Conservation (phyloP, 192 early-diverging fungal species). For the Powellomyces hirtus region DNA sequence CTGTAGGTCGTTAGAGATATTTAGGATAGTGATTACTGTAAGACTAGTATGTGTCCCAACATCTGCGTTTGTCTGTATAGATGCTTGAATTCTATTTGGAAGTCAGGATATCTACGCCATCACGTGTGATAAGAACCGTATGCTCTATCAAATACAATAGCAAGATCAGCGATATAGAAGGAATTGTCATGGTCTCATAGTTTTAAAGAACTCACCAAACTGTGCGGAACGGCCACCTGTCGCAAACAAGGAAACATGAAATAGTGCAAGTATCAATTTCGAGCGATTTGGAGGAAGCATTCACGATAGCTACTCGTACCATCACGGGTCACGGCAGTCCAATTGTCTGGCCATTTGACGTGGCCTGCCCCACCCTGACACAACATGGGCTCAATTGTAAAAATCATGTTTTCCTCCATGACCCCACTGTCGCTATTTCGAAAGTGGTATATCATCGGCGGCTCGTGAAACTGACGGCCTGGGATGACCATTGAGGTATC, state of each 20-base stretch:
- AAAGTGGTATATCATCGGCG: constrained; percentile 79
- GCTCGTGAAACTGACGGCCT: constrained; percentile 73
- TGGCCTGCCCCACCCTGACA: constrained; percentile 72
- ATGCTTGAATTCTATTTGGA: too few species aligned
- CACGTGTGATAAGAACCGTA: too few species aligned
- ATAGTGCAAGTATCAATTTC: not conserved
- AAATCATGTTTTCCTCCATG: constrained; percentile 78
- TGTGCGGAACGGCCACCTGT: constrained; percentile 75
- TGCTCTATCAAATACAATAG: too few species aligned
- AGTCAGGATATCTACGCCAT: too few species aligned
- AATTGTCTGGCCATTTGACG: constrained; percentile 81
- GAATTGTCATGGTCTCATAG: too few species aligned
- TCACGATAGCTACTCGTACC: constrained; percentile 26
- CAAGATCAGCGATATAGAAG: too few species aligned
- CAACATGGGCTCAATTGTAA: constrained; percentile 87
- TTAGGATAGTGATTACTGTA: too few species aligned
- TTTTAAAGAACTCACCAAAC: constrained; percentile 70
- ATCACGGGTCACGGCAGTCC: constrained; percentile 77
- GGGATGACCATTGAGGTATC: not conserved
- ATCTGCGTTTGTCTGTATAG: too few species aligned
- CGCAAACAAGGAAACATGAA: not conserved
- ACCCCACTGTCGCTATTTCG: constrained; percentile 64
- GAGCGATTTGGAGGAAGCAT: not conserved
- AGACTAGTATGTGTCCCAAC: too few species aligned
- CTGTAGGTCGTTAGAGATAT: too few species aligned